Conservation (phyloP, 2,329 filamentous ascomycete genomes). For the Hawksworthiomyces lignivorus region DNA sequence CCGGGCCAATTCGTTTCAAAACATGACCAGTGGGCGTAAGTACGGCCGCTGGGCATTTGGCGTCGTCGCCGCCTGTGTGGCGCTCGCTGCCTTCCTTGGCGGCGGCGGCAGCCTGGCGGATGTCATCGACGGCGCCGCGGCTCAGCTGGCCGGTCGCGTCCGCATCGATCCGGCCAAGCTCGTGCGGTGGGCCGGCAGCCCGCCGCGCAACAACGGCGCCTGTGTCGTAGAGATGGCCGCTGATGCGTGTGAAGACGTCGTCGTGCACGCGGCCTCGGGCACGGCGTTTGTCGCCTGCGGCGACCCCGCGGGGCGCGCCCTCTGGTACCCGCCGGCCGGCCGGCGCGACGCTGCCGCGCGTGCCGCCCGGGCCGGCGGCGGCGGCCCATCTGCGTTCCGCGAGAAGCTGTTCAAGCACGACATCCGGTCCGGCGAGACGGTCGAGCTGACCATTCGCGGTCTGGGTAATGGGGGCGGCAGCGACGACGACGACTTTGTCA, state of each 20-base stretch:
- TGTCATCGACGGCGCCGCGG: too few species aligned
- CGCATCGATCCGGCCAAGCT: background rate
- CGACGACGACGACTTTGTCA: constrained; percentile 1
- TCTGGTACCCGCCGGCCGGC: constrained; percentile 1
- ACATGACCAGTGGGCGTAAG: too few species aligned
- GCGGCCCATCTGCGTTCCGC: too few species aligned
- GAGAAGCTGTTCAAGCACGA: constrained; percentile 6
- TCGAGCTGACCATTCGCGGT: background rate
- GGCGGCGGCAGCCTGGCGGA: too few species aligned
- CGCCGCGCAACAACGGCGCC: constrained; percentile 1
- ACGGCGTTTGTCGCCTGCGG: constrained; percentile 3
- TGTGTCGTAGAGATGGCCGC: background rate
- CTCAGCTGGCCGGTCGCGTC: background rate
- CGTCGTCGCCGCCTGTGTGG: too few species aligned
- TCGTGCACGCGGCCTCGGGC: background rate
- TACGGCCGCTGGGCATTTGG: too few species aligned
- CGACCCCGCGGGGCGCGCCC: background rate
- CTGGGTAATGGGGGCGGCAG: too few species aligned
- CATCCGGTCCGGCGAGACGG: background rate
- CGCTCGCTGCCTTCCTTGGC: too few species aligned
- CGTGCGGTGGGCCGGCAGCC: background rate
- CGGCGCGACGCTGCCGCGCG: background rate
- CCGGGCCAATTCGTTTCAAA: too few species aligned
- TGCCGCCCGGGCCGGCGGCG: background rate
- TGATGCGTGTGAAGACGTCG: constrained; percentile 3